phyloP scores from a whole-genome alignment of 2,329 filamentous ascomycete species.

The Alternaria gansuensis region DNA sequence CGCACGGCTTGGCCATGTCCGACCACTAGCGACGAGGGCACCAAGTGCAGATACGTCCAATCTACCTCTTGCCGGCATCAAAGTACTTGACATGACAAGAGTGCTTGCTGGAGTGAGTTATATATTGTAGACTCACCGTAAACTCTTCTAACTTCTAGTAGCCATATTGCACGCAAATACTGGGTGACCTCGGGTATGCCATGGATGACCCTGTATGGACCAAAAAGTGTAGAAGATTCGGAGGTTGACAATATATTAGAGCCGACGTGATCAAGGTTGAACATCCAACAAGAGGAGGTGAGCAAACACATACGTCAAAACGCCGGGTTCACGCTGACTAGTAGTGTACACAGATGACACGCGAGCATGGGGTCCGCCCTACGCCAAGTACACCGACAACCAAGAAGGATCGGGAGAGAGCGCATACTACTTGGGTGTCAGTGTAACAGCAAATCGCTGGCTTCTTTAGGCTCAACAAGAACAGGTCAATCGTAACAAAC shows the following conservation, averaged over 20 bases:
- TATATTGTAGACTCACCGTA: accelerated
- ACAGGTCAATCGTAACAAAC: conserved; percentile 96
- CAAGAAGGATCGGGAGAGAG: conserved; percentile 81
- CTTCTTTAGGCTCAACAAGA: neutral
- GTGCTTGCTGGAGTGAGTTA: conserved; percentile 86
- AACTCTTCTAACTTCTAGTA: conserved; percentile 54
- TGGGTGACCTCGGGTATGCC: conserved; percentile 90
- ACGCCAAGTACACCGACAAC: conserved; percentile 75
- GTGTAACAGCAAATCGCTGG: conserved; percentile 26
- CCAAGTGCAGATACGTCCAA: conserved; percentile 55
- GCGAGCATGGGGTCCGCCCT: conserved; percentile 94
- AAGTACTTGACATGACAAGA: conserved; percentile 95
- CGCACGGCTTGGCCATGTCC: conserved; percentile 22
- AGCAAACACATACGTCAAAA: neutral
- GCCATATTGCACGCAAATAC: conserved; percentile 97
- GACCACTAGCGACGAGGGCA: conserved; percentile 56
- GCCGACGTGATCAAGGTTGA: conserved; percentile 98
- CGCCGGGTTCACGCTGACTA: neutral
- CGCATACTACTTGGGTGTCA: conserved; percentile 90
- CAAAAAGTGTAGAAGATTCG: conserved; percentile 32
- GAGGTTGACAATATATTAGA: conserved; percentile 58
- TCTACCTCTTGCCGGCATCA: conserved; percentile 81
- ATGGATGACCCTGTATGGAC: conserved; percentile 42
- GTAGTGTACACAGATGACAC: conserved; percentile 76
- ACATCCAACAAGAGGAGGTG: conserved; percentile 69